Evolutionary conservation across 345 rosid genomes (phyloP).

Genomic region (Eucalyptus cloeziana): DNA sequence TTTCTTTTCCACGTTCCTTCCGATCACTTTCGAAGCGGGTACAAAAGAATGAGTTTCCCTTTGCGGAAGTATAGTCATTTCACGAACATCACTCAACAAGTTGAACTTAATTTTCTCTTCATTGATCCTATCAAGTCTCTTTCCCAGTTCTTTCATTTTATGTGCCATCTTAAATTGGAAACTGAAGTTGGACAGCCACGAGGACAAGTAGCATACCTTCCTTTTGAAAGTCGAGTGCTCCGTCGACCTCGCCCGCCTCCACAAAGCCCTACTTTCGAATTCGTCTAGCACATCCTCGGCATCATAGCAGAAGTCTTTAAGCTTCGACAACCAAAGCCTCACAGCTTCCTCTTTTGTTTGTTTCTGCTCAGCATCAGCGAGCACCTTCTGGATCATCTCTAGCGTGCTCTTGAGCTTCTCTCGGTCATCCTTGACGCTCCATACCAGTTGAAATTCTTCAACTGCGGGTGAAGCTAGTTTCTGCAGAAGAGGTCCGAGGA

Average conservation of each 20-base stretch:
- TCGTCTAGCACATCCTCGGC: slow-evolving; percentile 5
- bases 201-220: too few species aligned
- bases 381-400: not conserved
- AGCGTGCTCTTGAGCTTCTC: not conserved
- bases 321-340: not conserved
- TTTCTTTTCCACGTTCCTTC: too few species aligned
- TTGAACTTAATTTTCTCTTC: too few species aligned
- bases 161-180: too few species aligned
- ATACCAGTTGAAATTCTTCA: not conserved
- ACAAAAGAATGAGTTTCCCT: too few species aligned
- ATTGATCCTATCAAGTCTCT: too few species aligned
- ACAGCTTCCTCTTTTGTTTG: not conserved
- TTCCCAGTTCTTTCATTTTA: too few species aligned
- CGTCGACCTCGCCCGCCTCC: not conserved
- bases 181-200: too few species aligned
- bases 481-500: not conserved
- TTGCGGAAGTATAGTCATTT: accelerated
- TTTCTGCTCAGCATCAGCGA: not conserved
- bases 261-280: not conserved
- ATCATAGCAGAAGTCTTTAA: not conserved
- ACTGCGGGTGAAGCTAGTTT: not conserved
- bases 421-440: not conserved
- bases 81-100: too few species aligned
- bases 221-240: not conserved
- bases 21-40: accelerated